Evolutionary conservation across 1,139 yeast species (phyloP).

Genomic region (Debaryomycetaceae sp.): DNA sequence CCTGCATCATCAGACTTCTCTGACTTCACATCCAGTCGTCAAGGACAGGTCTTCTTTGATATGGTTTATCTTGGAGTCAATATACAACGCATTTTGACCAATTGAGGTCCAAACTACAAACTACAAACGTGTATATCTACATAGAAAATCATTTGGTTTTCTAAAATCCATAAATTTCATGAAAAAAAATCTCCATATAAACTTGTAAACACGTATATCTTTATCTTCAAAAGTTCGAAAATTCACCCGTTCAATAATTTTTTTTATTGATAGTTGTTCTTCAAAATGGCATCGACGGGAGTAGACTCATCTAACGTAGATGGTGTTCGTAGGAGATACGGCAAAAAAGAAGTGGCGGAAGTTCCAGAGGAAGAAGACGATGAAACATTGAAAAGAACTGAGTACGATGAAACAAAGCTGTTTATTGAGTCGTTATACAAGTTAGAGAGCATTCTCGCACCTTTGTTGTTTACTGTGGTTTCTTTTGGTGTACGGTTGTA

Average conservation of each 20-base stretch:
- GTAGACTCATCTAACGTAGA: conserved; percentile 16
- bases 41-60: conserved; percentile 2
- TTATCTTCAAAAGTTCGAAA: neutral
- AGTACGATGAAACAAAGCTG: conserved; percentile 29
- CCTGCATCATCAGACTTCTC: neutral
- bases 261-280: neutral
- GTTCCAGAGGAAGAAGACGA: conserved; percentile 16
- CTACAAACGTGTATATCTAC: neutral
- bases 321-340: conserved; percentile 18
- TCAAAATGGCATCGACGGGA: conserved; percentile 25
- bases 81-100: conserved; percentile 2
- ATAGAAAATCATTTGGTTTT: neutral
- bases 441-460: conserved; percentile 40
- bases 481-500: conserved; percentile 53
- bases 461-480: conserved; percentile 45
- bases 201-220: conserved; percentile 5
- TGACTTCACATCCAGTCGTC: neutral
- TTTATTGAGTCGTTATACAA: conserved; percentile 27
- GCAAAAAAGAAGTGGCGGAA: conserved; percentile 4
- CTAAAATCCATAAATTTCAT: too few species aligned
- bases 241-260: neutral
- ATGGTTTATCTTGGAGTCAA: conserved; percentile 6
- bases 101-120: too few species aligned
- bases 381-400: conserved; percentile 23
- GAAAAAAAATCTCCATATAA: neutral